Percentiles rank a stretch among this genome's conserved stretches.
Evolutionary conservation across 495 filamentous ascomycete genomes (phyloP).

Genomic region (Xylaria scruposa): DNA sequence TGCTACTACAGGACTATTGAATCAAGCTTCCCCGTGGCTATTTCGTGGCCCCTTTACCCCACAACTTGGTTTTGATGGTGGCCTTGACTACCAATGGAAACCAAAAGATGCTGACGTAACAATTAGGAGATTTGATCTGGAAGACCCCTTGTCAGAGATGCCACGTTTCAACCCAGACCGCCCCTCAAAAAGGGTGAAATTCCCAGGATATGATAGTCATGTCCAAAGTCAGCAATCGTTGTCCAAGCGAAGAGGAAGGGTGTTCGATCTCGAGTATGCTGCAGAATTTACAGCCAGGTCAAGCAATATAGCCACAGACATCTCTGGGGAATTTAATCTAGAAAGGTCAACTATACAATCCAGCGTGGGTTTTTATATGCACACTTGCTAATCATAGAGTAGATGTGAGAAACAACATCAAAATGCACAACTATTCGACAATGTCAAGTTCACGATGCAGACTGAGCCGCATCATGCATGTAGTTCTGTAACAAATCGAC

Average conservation of each 20-base stretch:
- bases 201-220: not conserved
- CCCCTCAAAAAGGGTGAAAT: not conserved
- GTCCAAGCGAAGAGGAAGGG: constrained; percentile 34
- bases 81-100: constrained; percentile 44
- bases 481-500: constrained; percentile 31
- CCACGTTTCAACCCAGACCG: not conserved
- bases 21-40: constrained; percentile 33
- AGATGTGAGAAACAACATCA: constrained; percentile 13
- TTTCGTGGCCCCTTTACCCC: constrained; percentile 44
- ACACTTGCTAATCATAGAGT: not conserved
- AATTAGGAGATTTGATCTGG: constrained; percentile 30
- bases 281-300: not conserved
- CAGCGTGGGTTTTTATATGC: not conserved
- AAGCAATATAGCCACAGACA: not conserved
- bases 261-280: constrained; percentile 27
- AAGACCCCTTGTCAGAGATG: constrained; percentile 12
- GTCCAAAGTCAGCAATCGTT: constrained; percentile 14
- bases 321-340: not conserved
- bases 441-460: constrained; percentile 35
- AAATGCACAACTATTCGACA: constrained; percentile 32
- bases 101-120: constrained; percentile 23
- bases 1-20: constrained; percentile 40
- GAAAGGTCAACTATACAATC: not conserved
- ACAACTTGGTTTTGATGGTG: constrained; percentile 43
- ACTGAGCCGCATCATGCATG: constrained; percentile 21